Conservation (phyloP, 2,329 filamentous ascomycete species). For the Stenocarpella maydis region DNA sequence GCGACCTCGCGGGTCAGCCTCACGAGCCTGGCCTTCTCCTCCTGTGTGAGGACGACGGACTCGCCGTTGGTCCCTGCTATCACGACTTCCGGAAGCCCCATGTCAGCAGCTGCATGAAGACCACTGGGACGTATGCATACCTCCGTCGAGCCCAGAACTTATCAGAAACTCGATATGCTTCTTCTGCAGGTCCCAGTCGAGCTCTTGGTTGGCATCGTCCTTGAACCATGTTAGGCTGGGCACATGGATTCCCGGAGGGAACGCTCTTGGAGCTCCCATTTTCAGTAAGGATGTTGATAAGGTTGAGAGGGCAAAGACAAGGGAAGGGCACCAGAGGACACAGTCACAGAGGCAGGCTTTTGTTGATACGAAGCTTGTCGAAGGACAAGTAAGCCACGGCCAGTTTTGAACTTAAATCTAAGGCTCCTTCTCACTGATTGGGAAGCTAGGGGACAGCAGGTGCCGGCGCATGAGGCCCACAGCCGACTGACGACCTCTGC, state of each 20-base stretch:
- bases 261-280: slow-evolving; percentile 42
- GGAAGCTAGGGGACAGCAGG: not conserved
- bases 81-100: slow-evolving; percentile 55
- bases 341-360: not conserved
- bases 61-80: slow-evolving; percentile 79
- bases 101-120: slow-evolving; percentile 26
- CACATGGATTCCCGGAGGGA: slow-evolving; percentile 63
- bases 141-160: slow-evolving; percentile 59
- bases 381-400: not conserved
- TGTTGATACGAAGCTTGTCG: not conserved
- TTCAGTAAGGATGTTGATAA: not conserved
- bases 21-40: slow-evolving; percentile 70
- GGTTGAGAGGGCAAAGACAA: not conserved
- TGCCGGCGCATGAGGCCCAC: not conserved
- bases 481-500: slow-evolving; percentile 18
- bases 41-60: slow-evolving; percentile 71
- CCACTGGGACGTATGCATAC: slow-evolving; percentile 40
- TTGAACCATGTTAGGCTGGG: slow-evolving; percentile 64
- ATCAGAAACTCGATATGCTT: slow-evolving; percentile 63
- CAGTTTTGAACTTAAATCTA: not conserved
- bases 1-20: slow-evolving; percentile 67
- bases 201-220: slow-evolving; percentile 55
- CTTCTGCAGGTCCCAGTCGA: slow-evolving; percentile 63
- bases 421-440: not conserved
- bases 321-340: not conserved